Percentiles rank a stretch among this genome's conserved stretches.
Evolutionary conservation across 2,329 filamentous ascomycete species (phyloP).

Genomic region (Nemania sp.): DNA sequence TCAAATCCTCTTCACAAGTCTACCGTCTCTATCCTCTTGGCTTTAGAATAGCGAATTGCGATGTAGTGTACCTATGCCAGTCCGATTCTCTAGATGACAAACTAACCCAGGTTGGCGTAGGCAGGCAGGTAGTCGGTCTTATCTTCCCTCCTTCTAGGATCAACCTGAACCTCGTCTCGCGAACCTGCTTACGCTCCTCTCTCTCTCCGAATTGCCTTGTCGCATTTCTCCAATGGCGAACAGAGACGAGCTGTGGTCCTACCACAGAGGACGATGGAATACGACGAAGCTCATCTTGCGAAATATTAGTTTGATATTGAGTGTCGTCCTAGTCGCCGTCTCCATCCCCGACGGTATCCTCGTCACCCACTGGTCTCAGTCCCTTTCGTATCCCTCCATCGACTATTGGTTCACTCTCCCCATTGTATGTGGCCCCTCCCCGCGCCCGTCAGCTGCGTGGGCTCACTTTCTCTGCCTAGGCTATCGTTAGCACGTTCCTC

Average conservation of each 20-base stretch:
- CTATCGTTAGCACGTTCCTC: slow-evolving; percentile 2
- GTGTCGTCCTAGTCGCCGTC: slow-evolving; percentile 12
- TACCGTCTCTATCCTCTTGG: too few species aligned
- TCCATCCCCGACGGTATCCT: slow-evolving; percentile 3
- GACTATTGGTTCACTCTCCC: slow-evolving; percentile 16
- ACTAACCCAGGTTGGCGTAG: too few species aligned
- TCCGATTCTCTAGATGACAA: neutral
- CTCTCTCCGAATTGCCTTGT: neutral
- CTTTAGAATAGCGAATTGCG: too few species aligned
- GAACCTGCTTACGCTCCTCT: neutral
- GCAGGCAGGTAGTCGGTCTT: too few species aligned
- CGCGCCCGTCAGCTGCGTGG: neutral
- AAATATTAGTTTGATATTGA: slow-evolving; percentile 7
- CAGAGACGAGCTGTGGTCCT: slow-evolving; percentile 9
- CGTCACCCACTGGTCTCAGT: neutral
- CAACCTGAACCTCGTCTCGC: neutral
- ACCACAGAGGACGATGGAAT: slow-evolving; percentile 21
- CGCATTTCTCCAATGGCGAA: slow-evolving; percentile 13
- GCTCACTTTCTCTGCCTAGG: slow-evolving; percentile 9
- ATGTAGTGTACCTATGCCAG: neutral
- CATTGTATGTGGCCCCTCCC: slow-evolving; percentile 4
- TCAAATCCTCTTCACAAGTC: too few species aligned
- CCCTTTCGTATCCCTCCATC: neutral
- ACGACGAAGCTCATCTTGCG: slow-evolving; percentile 14
- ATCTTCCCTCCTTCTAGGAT: neutral